Evolutionary conservation across 2,329 filamentous ascomycete species (phyloP), one percentile per base, ranked within the genome.

Genomic region (Ophiocordyceps sinensis): DNA sequence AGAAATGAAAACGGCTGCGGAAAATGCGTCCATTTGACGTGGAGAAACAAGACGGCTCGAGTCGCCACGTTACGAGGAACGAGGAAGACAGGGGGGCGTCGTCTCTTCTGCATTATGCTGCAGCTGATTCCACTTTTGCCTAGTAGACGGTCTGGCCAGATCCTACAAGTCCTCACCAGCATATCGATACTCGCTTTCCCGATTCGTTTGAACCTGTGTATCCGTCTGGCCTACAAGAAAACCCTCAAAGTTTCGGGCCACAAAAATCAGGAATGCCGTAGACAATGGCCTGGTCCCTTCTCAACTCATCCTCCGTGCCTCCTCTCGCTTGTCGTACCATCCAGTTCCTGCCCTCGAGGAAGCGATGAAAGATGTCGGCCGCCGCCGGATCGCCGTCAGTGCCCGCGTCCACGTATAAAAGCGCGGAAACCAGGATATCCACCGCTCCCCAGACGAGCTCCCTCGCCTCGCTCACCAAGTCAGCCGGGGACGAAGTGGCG

Each of bases 391-490:
- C 59, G 3, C 57, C 57, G 38, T 65, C 59, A 30, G 52, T 58
- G 5, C 50, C 43, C 2, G 59, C 58, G 43, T 71, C 67, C 1
- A 65, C 56, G 34, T 61, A 50, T 31, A 70, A 55, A 37, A 73
- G 47, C n/a, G 62, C 51, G 9, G 58, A 61, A 17, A 67, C 62
- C 23, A 70, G 42, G 8, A 68, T 51, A 41, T 71, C 65, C 0
- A 67, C 65, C 1, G 66, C 50, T 3, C 50, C 47, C 57, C 65
- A 70, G 3, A 69, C 53, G 2, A 72, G 44, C 5, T 58, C 55
- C 37, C 71, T 60, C 1, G 68, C 70, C 28, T 70, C 62, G 1
- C 60, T 59, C 30, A 73, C 50, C 44, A 76, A 57, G 3, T 59
- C 57, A 1, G 54, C 57, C 38, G 65, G 57, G 0, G 55, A 43